Percentiles rank a stretch among this genome's conserved stretches.
Conservation (phyloP, 768 basidiomycete genomes). For the Pholiota microspora region DNA sequence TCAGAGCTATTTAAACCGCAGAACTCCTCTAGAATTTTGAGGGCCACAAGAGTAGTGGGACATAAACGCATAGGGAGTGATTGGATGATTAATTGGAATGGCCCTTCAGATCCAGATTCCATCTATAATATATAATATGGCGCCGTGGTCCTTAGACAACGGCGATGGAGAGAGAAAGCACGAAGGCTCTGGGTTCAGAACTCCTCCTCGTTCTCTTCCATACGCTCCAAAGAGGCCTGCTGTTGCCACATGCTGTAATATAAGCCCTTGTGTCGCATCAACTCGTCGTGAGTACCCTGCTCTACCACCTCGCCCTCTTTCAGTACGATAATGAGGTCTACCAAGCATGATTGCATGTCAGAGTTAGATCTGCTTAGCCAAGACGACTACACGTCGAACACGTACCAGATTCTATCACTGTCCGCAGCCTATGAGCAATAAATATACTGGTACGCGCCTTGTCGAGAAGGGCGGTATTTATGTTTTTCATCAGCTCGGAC, state of each 20-base stretch:
- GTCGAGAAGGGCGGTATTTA: constrained; percentile 74
- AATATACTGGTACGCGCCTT: constrained; percentile 91
- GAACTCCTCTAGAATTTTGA: too few species aligned
- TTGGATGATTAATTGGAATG: too few species aligned
- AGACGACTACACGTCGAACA: constrained; percentile 10
- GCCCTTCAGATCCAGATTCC: too few species aligned
- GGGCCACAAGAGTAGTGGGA: too few species aligned
- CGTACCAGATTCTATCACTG: constrained; percentile 86
- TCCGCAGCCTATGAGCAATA: constrained; percentile 90
- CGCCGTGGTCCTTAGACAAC: too few species aligned
- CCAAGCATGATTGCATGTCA: not conserved
- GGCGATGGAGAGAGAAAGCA: too few species aligned
- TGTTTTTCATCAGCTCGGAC: constrained; percentile 91
- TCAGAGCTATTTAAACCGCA: too few species aligned
- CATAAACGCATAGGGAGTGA: too few species aligned
- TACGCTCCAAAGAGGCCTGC: constrained; percentile 51
- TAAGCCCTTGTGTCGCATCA: constrained; percentile 67
- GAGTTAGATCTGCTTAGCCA: not conserved
- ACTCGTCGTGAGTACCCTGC: constrained; percentile 89
- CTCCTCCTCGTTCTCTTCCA: constrained; percentile 13
- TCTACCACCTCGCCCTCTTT: constrained; percentile 90
- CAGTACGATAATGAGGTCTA: constrained; percentile 92
- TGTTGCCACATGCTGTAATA: constrained; percentile 84
- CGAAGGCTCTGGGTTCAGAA: not conserved
- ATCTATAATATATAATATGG: too few species aligned